These are phyloP conservation scores for Leishmania martiniquensis DNA, from an alignment of 208 protist genomes.

Conservation along the genomic window DNA sequence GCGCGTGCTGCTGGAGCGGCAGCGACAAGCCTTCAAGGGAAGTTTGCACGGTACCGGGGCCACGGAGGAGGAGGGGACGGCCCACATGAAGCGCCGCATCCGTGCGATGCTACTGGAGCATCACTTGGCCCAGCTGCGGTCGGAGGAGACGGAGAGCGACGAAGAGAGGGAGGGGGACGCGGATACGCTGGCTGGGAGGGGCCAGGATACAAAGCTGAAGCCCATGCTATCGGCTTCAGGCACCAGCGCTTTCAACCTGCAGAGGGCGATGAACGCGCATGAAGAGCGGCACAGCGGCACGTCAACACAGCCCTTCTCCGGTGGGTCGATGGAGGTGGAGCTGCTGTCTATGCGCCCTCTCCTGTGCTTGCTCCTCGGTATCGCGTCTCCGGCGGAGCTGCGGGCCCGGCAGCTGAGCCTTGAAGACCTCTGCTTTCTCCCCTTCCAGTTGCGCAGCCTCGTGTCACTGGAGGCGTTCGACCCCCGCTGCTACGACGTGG, in stretches of 20 bases:
- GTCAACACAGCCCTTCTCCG: background rate
- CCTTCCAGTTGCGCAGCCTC: conserved; percentile 52
- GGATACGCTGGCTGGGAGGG: background rate
- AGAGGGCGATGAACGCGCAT: background rate
- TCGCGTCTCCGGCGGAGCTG: conserved; percentile 26
- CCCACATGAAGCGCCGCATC: conserved; percentile 40
- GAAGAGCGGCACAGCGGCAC: background rate
- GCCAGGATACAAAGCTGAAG: background rate
- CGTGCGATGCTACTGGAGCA: conserved; percentile 45
- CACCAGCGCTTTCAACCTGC: background rate
- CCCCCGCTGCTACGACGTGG: conserved; percentile 42
- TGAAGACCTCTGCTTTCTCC: conserved; percentile 74
- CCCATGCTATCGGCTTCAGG: background rate
- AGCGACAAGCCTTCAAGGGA: conserved; percentile 41
- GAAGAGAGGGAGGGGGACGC: background rate
- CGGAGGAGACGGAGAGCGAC: conserved; percentile 5
- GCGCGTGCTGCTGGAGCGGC: conserved; percentile 36
- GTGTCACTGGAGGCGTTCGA: conserved; percentile 62
- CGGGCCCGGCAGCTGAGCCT: conserved; percentile 41
- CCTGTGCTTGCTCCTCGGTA: conserved; percentile 47
- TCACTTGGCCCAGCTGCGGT: conserved; percentile 30
- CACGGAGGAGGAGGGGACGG: conserved; percentile 31
- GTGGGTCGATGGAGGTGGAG: conserved; percentile 14
- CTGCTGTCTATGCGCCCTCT: conserved; percentile 44
- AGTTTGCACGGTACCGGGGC: conserved; percentile 5